Evolutionary conservation across 75 land plant genomes (phyloP).

Genomic region (Chamaecyparis obtusa): DNA sequence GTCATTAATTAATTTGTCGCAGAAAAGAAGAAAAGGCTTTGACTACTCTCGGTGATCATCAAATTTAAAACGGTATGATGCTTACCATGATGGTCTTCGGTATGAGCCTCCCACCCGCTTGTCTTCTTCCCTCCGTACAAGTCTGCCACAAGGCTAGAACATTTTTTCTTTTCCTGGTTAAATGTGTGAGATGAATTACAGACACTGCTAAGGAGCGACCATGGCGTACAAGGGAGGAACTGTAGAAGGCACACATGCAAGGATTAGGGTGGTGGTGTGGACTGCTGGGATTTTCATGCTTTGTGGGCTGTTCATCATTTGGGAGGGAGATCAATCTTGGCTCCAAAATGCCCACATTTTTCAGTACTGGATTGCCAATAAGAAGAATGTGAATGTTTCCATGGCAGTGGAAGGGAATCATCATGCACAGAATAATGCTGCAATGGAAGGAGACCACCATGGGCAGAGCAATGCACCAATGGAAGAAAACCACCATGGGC

Average conservation of each 20-base stretch:
- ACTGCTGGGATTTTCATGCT: not conserved
- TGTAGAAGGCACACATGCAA: not conserved
- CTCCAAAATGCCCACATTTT: not conserved
- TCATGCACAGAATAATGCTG: too few species aligned
- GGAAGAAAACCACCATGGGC: too few species aligned
- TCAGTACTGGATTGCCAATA: not conserved
- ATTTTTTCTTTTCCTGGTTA: not conserved
- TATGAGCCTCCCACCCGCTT: too few species aligned
- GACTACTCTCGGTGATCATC: too few species aligned
- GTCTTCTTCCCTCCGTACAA: not conserved
- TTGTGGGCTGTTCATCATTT: not conserved
- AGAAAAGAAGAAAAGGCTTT: too few species aligned
- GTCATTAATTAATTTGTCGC: too few species aligned
- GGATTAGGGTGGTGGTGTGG: not conserved
- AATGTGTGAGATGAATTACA: not conserved
- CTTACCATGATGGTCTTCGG: too few species aligned
- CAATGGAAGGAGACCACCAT: too few species aligned
- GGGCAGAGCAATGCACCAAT: too few species aligned
- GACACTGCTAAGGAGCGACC: not conserved
- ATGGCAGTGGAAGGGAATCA: not conserved
- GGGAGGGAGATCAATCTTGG: not conserved
- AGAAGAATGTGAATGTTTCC: not conserved
- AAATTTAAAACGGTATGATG: too few species aligned
- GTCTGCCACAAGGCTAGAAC: not conserved
- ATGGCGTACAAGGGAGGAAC: not conserved